phyloP scores from a whole-genome alignment of 495 filamentous ascomycete genomes.

The Bacidia gigantensis region DNA sequence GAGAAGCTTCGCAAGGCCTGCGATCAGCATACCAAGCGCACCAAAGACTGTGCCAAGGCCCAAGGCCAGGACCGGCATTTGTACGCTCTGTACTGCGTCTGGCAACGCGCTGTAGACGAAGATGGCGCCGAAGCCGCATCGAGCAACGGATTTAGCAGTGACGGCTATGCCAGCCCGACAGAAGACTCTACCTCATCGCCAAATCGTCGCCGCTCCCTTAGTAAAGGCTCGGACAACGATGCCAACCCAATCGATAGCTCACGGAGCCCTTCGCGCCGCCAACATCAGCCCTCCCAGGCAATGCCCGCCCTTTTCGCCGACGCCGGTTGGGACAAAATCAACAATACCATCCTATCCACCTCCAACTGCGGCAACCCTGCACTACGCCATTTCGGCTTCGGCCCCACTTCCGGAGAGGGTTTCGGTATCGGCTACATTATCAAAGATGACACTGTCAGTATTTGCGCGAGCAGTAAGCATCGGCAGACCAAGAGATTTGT shows the following conservation, averaged over 20 bases:
- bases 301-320: slow-evolving; percentile 80
- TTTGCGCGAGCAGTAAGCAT: slow-evolving; percentile 86
- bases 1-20: slow-evolving; percentile 73
- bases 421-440: slow-evolving; percentile 99
- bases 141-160: slow-evolving; percentile 45
- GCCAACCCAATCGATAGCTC: slow-evolving; percentile 1
- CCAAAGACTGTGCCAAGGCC: slow-evolving; percentile 78
- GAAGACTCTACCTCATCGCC: slow-evolving; percentile 26
- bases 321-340: slow-evolving; percentile 82
- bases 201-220: slow-evolving; percentile 12
- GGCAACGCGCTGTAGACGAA: slow-evolving; percentile 77
- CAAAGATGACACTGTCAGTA: slow-evolving; percentile 85
- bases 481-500: slow-evolving; percentile 83
- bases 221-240: background rate
- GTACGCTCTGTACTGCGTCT: slow-evolving; percentile 88
- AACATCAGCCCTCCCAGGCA: slow-evolving; percentile 21
- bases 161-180: slow-evolving; percentile 39
- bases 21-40: slow-evolving; percentile 64
- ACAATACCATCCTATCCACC: slow-evolving; percentile 86
- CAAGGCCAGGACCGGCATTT: slow-evolving; percentile 88
- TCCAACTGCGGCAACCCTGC: slow-evolving; percentile 99
- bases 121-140: slow-evolving; percentile 43
- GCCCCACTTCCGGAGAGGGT: slow-evolving; percentile 83
- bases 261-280: slow-evolving; percentile 13
- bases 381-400: slow-evolving; percentile 93